Evolutionary conservation across 2,329 filamentous ascomycete genomes (phyloP), one percentile per base, ranked within the genome.

Genomic region (Verruconis gallopava): DNA sequence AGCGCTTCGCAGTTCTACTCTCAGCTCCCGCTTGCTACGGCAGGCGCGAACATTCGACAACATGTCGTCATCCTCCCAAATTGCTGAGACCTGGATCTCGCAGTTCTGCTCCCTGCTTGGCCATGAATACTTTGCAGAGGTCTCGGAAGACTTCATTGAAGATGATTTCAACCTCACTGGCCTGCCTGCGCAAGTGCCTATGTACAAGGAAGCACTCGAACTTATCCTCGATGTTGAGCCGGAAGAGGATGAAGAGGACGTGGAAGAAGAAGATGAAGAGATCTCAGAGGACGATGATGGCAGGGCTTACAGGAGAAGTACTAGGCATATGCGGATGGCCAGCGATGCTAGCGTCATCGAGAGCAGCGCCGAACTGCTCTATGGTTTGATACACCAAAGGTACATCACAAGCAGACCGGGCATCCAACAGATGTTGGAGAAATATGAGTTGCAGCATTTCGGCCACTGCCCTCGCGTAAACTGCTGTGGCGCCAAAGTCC

Each of bases 111-210:
- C 85, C 30, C 71, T 96, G 36, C 75, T 96, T 46, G 91, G 91
- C 47, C 91, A 98, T 61, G 91, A 98, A 64, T 98, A 96, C 67
- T 98, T 98, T 63, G 91, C 91, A 48, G 91, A 98, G 68, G 89
- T 98, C 39, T 91, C 85, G 36, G 91, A 98, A 65, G 91, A 98
- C 57, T 98, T 98, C 55, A 96, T 98, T 58, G 91, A 98, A 63
- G 91, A 98, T 77, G 91, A 98, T 63, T 98, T 98, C 72, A 98
- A 98, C 64, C 71, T 98, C 50, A 98, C 91, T 1, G 91, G 91
- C 38, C 71, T 98, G 55, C 86, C 94, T 63, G 83, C 80, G 46
- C 89, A 96, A 65, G 91, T 98, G 40, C 81, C 85, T 49, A 94
- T 95, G 84, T 98, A 98, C 64, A 98, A 96, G 65, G 91, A 98